Evolutionary conservation across 73 alveolate species (phyloP).

Genomic region (Durusdinium trenchii): DNA sequence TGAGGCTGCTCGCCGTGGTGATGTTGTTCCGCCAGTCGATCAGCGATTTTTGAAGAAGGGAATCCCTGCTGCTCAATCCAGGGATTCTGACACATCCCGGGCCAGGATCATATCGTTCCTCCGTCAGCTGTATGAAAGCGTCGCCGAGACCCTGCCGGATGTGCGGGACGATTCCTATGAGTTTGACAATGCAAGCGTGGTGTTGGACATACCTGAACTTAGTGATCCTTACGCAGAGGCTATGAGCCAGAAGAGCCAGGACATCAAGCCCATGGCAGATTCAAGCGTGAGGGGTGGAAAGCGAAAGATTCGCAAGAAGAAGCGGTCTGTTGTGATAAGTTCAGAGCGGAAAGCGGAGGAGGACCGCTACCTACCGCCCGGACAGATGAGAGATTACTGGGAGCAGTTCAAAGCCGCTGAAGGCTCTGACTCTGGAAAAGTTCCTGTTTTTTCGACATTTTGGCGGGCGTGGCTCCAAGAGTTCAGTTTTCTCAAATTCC

Average conservation of each 20-base stretch:
- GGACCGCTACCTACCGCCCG: not conserved
- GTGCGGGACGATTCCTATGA: not conserved
- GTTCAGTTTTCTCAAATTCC: not conserved
- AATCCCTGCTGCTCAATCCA: not conserved
- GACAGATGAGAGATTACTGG: not conserved
- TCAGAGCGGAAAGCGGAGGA: not conserved
- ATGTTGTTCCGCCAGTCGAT: not conserved
- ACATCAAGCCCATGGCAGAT: too few relatives aligned
- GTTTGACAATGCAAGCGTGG: not conserved
- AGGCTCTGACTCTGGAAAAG: not conserved
- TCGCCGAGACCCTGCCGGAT: not conserved
- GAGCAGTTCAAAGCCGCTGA: not conserved
- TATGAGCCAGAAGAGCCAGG: too few relatives aligned
- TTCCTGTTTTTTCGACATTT: not conserved
- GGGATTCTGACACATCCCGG: not conserved
- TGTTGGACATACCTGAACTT: not conserved
- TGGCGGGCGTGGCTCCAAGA: not conserved
- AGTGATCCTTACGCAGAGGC: not conserved
- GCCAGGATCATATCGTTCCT: not conserved
- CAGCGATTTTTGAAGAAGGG: not conserved
- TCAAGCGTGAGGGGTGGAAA: not conserved
- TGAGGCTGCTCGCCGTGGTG: not conserved
- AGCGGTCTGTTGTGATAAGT: not conserved
- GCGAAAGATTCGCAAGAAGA: not conserved
- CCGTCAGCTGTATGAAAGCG: not conserved